Conservation (phyloP, 345 rosid genomes). For the Ceriops zippeliana region DNA sequence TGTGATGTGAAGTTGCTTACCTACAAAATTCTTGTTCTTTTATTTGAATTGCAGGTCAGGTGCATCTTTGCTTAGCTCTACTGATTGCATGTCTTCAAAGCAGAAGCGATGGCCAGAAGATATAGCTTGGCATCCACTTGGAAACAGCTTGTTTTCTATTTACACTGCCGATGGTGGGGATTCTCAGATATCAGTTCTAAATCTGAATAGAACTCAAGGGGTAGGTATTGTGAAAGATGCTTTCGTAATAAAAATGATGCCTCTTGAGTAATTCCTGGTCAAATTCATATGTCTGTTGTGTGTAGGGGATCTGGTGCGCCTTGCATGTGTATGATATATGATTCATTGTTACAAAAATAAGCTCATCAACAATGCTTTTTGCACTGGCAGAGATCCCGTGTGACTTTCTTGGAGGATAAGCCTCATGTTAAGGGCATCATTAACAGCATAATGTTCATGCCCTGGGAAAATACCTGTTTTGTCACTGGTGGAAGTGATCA, state of each 20-base stretch:
- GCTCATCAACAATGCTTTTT: slow-evolving; percentile 10
- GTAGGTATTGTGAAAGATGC: slow-evolving; percentile 36
- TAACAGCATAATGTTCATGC: slow-evolving; percentile 75
- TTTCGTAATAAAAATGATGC: slow-evolving; percentile 6
- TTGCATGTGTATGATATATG: neutral
- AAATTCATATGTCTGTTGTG: slow-evolving; percentile 4
- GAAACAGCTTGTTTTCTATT: slow-evolving; percentile 60
- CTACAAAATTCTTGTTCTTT: neutral
- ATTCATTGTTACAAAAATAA: neutral
- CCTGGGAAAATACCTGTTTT: slow-evolving; percentile 69
- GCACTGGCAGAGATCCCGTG: slow-evolving; percentile 43
- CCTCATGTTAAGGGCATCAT: slow-evolving; percentile 87
- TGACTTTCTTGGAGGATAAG: slow-evolving; percentile 64
- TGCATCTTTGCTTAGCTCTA: slow-evolving; percentile 67
- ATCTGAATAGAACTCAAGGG: slow-evolving; percentile 64
- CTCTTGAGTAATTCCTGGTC: neutral
- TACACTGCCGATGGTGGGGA: slow-evolving; percentile 78
- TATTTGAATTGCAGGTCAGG: slow-evolving; percentile 46
- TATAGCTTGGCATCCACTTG: slow-evolving; percentile 84
- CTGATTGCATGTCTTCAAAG: slow-evolving; percentile 58
- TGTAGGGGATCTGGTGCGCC: neutral
- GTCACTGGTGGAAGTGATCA: slow-evolving; percentile 91
- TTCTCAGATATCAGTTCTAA: slow-evolving; percentile 74
- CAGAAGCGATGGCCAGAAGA: slow-evolving; percentile 97
- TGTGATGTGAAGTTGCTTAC: slow-evolving; percentile 1